These are phyloP conservation scores for Circinella minor DNA, from an alignment of 371 early-diverging fungal genomes.

Conservation along the genomic window DNA sequence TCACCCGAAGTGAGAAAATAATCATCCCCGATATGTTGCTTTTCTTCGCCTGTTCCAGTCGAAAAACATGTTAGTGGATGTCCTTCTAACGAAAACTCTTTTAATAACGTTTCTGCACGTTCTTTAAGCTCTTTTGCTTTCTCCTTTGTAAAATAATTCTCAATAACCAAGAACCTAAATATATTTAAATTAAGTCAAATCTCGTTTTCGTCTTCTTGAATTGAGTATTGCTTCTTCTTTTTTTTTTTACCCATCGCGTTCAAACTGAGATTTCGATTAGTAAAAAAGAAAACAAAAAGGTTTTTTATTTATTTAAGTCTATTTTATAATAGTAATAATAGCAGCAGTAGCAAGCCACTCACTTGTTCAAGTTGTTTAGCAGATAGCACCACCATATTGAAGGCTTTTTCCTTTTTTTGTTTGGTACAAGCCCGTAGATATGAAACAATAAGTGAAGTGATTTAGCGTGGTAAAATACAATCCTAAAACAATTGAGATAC, in stretches of 20 bases:
- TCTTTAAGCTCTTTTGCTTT: slow-evolving; percentile 38
- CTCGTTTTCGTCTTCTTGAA: neutral
- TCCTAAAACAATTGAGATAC: too few relatives aligned
- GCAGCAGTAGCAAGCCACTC: too few relatives aligned
- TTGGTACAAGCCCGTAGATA: too few relatives aligned
- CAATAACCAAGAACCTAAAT: slow-evolving; percentile 12
- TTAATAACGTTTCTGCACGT: slow-evolving; percentile 65
- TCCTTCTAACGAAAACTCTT: slow-evolving; percentile 65
- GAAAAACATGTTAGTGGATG: slow-evolving; percentile 86
- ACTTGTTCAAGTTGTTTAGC: slow-evolving; percentile 15
- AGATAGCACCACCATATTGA: slow-evolving; percentile 6
- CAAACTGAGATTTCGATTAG: slow-evolving; percentile 22
- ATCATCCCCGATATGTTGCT: slow-evolving; percentile 82
- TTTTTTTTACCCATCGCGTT: slow-evolving; percentile 32
- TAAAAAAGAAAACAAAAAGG: neutral
- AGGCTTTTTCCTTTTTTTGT: neutral
- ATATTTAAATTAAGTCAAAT: too few relatives aligned
- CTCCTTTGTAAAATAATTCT: slow-evolving; percentile 12
- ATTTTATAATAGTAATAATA: too few relatives aligned
- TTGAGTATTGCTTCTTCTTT: neutral
- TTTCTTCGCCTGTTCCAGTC: slow-evolving; percentile 64
- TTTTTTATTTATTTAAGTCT: too few relatives aligned
- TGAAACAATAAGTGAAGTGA: too few relatives aligned
- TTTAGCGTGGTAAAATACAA: too few relatives aligned
- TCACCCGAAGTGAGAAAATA: slow-evolving; percentile 89